A percentile compares a stretch with the other conserved stretches of the same genome.
Evolutionary conservation across 2,329 filamentous ascomycete genomes (phyloP).

Genomic region (Trichoderma sp.): DNA sequence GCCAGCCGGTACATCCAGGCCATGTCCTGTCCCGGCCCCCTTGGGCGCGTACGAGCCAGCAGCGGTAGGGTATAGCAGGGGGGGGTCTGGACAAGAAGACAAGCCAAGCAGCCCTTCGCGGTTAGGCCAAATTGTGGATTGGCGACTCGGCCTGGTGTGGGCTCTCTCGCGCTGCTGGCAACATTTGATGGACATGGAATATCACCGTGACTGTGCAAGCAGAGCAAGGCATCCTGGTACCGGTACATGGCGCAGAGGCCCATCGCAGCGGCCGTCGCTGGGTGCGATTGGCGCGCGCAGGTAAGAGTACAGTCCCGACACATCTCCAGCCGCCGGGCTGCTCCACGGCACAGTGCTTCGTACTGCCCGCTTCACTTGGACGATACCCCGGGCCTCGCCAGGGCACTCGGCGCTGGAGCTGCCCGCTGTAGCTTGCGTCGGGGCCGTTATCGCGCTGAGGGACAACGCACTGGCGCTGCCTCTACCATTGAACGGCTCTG

Average conservation of each 20-base stretch:
- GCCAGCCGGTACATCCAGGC: neutral
- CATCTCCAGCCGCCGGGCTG: slow-evolving; percentile 6
- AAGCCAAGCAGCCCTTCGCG: slow-evolving; percentile 16
- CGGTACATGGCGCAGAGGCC: neutral
- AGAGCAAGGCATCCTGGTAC: neutral
- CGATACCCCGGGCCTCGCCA: neutral
- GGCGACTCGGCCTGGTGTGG: slow-evolving; percentile 10
- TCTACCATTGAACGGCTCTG: neutral
- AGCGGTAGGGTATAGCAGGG: neutral
- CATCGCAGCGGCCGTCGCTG: neutral
- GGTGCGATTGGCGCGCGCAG: neutral
- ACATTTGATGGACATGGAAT: neutral
- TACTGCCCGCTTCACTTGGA: neutral
- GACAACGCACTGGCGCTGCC: neutral
- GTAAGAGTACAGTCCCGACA: neutral
- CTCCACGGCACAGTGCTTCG: neutral
- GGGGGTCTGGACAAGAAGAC: neutral
- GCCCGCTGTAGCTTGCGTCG: neutral
- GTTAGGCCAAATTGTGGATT: slow-evolving; percentile 19
- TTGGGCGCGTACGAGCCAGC: slow-evolving; percentile 9
- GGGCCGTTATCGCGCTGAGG: slow-evolving; percentile 13
- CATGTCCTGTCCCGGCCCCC: neutral
- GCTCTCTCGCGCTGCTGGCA: slow-evolving; percentile 2
- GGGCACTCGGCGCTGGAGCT: slow-evolving; percentile 16
- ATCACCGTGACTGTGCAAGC: neutral